Base-by-base conservation (phyloP, 78 protist genomes). In the Dictyostelium brefeldianum region DNA sequence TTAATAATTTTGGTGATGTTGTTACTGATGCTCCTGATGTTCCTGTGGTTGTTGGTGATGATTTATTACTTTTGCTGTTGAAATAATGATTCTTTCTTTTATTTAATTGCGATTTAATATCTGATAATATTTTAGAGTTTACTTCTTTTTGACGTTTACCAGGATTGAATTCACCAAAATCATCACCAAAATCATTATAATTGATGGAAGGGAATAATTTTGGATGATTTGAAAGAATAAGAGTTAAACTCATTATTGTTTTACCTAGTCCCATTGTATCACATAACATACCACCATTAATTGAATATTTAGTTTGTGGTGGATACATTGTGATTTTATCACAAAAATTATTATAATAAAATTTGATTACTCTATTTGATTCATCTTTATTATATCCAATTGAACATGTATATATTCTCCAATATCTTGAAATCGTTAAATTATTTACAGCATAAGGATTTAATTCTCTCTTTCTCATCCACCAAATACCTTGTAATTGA, bases 211-310 rank as follows among this genome's bases (percentile, higher is more conserved):
- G 3, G 70, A 25, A 6, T 47, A 25, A 57, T 12, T 12, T 27
- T 43, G 91, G 91, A 57, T 84, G 95, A 41, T 89, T 75, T 14
- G 84, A 4, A 15, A 83, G 15, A 6, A 70, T 27, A 18, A 89
- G 64, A 10, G 89, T 18, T 11, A 95, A 67, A 29, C 75, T 50
- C 82, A 71, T 70, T 5, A 95, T 25, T 9, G 97, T 83, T 85
- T 95, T 95, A 15, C 97, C 97, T 14, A 95, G 83, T 14, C 97
- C 97, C 97, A 87, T 81, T 64, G 81, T 94, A 59, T 94, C 96
- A 75, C 75, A 57, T 4, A 91, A 54, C 31, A 79, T 27, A 12
- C 95, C 95, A 50, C 89, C 95, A 31, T 59, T 62, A 7, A 78
- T 27, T 54, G 56, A 71, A 15, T 43, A 18, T 25, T 47, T 65